These are phyloP conservation scores for Citrus medica DNA, from an alignment of 345 rosid genomes.

Conservation along the genomic window DNA sequence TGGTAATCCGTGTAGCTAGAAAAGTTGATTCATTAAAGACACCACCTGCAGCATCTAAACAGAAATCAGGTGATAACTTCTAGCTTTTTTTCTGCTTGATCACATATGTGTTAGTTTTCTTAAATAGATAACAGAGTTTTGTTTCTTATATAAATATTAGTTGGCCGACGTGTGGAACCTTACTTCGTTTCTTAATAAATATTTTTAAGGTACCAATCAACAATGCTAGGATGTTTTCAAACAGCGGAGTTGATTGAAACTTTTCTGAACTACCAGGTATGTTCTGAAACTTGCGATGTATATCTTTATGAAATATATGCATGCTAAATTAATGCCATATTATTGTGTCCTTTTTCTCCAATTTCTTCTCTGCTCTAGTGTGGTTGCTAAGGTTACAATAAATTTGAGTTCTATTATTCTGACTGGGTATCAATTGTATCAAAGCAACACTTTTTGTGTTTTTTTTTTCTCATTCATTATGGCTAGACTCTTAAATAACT, in stretches of 20 bases:
- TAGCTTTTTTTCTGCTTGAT: neutral
- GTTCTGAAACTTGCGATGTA: neutral
- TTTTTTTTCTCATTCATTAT: no score
- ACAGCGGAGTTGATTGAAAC: constrained; percentile 95
- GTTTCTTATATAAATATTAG: neutral
- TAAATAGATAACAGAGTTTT: neutral
- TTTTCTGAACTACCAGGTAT: constrained; percentile 99
- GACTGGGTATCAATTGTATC: neutral
- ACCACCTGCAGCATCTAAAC: no score
- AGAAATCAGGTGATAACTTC: no score
- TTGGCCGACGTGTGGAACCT: neutral
- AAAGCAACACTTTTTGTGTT: neutral
- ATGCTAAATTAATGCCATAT: neutral
- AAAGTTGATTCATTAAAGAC: no score
- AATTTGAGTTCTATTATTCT: neutral
- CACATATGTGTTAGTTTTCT: neutral
- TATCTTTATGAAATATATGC: neutral
- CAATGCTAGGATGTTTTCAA: constrained; percentile 86
- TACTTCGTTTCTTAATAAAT: neutral
- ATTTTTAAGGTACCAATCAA: constrained; percentile 87
- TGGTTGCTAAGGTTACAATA: neutral
- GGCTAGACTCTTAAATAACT: neutral
- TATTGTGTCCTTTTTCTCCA: neutral
- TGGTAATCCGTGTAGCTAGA: no score
- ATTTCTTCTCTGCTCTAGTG: neutral